Conservation (phyloP, 2,329 filamentous ascomycete species). For the Elsinoe batatas region DNA sequence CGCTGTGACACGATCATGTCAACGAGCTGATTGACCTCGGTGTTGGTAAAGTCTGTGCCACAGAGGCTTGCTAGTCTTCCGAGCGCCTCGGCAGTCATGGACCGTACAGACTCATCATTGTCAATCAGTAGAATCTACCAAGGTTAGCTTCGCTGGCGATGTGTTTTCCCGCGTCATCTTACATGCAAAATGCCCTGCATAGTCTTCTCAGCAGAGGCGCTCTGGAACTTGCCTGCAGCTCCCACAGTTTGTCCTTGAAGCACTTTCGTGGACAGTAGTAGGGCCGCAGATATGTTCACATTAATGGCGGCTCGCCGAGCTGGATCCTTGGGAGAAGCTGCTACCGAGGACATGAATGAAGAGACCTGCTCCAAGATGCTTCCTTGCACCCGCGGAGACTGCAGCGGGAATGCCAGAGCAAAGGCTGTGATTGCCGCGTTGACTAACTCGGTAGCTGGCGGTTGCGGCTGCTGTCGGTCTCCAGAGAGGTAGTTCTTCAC, state of each 20-base stretch:
- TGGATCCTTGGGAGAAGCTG: conserved; percentile 72
- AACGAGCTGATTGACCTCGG: conserved; percentile 81
- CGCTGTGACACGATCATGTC: conserved; percentile 91
- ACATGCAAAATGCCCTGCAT: conserved; percentile 65
- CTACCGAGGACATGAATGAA: conserved; percentile 78
- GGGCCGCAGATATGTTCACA: conserved; percentile 76
- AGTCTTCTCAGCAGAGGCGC: conserved; percentile 64
- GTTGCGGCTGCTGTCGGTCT: conserved; percentile 46
- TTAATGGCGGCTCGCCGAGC: conserved; percentile 74
- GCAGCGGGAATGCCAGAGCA: conserved; percentile 79
- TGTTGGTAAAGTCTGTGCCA: conserved; percentile 79
- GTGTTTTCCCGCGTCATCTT: conserved; percentile 29
- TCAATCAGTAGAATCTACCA: conserved; percentile 62
- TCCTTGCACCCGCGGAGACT: conserved; percentile 85
- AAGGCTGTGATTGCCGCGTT: conserved; percentile 92
- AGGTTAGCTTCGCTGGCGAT: neutral
- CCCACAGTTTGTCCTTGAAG: conserved; percentile 74
- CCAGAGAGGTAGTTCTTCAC: conserved; percentile 61
- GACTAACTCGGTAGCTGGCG: conserved; percentile 83
- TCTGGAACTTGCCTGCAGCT: conserved; percentile 49
- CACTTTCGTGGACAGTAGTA: conserved; percentile 73
- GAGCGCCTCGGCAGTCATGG: conserved; percentile 72
- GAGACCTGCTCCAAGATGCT: conserved; percentile 90
- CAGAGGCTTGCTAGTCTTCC: conserved; percentile 76
- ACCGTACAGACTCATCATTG: conserved; percentile 75